Conservation (phyloP, 352 stramenopile genomes). For the Blastocystis sp. region DNA sequence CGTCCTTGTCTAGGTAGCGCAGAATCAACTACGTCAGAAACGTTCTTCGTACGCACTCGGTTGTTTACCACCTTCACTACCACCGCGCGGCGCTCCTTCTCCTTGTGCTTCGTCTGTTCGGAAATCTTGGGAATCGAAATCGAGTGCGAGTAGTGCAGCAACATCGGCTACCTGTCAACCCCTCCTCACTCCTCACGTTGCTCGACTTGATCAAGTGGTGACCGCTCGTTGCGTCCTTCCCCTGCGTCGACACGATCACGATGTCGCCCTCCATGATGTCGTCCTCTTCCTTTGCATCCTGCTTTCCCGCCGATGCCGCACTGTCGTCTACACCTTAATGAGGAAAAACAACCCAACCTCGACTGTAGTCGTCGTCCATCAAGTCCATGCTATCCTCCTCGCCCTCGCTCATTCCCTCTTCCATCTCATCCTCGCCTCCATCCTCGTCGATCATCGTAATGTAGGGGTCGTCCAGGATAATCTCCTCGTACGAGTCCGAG, state of each 20-base stretch:
- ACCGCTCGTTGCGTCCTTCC: background rate
- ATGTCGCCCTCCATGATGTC: conserved; percentile 47
- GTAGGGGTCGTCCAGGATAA: conserved; percentile 7
- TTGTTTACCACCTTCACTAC: conserved; percentile 15
- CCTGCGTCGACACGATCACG: background rate
- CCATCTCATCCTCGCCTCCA: background rate
- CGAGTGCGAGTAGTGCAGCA: conserved; percentile 4
- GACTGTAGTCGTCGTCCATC: background rate
- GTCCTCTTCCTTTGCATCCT: conserved; percentile 15
- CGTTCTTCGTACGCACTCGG: background rate
- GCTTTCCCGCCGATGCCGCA: background rate
- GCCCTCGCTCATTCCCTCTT: background rate
- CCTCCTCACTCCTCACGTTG: background rate
- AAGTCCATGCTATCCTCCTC: background rate
- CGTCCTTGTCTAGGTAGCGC: conserved; percentile 38
- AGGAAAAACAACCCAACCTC: too few species aligned
- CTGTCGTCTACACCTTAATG: background rate
- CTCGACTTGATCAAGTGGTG: background rate
- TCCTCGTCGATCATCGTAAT: conserved; percentile 6
- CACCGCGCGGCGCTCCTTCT: conserved; percentile 49
- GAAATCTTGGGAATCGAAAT: background rate
- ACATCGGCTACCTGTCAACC: background rate
- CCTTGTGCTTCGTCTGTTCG: background rate
- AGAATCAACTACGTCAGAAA: background rate
- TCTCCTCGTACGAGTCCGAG: background rate